Evolutionary conservation across 2,329 filamentous ascomycete species (phyloP), one percentile per base, ranked within the genome.

Genomic region (Fusarium cicatricum): DNA sequence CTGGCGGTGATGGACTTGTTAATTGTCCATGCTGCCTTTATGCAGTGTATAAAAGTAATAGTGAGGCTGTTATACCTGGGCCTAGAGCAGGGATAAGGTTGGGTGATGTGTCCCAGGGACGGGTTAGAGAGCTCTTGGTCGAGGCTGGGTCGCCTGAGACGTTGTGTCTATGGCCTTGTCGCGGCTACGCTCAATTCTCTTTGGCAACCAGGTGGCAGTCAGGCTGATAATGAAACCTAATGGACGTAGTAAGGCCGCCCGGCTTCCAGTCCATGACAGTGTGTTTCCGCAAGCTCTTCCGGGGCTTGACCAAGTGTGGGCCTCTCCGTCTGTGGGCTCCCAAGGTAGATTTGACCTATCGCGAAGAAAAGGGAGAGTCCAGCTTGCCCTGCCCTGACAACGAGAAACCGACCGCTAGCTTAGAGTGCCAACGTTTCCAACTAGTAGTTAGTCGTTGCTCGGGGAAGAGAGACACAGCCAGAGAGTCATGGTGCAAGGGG

Each of bases 51-150:
- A 47, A 32, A 47, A 19, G 45, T 29, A 29, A 58, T 40, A 52
- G n/a, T 21, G 52, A 40, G 15, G 46, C 33, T 43, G 49, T 59
- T 58, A 62, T 60, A 47, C 45, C 45, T 60, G 16, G 26, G 16
- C 21, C 28, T 37, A 17, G 31, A 39, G 37, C 60, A 62, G 55
- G 54, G 61, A 55, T 28, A 43, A 42, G 54, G 33, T 45, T 64
- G 57, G 54, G 43, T 62, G 58, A 59, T 39, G 40, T 62, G 49
- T 53, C 54, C 31, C n/a, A n/a, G n/a, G n/a, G n/a, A n/a, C n/a
- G n/a, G n/a, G n/a, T n/a, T n/a, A n/a, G 51, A 55, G 42, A 43
- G 55, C 37, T 33, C 21, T 34, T 14, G 15, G 37, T 50, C 49
- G 60, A 56, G 54, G 49, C 21, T 21, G 21, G 21, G 4, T 21